Evolutionary conservation across 331 rosid species (phyloP).

Genomic region (Malus hybrid): DNA sequence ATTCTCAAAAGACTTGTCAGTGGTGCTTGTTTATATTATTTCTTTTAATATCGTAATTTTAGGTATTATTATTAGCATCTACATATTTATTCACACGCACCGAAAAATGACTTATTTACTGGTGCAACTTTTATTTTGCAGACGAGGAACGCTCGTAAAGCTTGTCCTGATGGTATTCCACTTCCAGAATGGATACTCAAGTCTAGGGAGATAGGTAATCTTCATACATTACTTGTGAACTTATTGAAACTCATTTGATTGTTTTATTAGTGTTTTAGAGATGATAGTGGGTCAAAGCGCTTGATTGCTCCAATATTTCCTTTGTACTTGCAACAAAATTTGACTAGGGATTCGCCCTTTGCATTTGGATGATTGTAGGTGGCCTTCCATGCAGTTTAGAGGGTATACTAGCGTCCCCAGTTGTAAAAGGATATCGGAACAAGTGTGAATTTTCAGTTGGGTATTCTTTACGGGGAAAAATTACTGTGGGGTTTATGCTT

Average conservation of each 20-base stretch:
- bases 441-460: constrained; percentile 97
- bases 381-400: constrained; percentile 88
- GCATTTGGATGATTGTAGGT: constrained; percentile 36
- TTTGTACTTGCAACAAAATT: background rate
- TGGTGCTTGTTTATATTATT: constrained; percentile 16
- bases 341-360: constrained; percentile 7
- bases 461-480: constrained; percentile 65
- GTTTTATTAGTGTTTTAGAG: background rate
- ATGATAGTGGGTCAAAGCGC: background rate
- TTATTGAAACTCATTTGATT: background rate
- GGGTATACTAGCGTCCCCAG: constrained; percentile 80
- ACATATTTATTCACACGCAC: background rate
- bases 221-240: constrained; percentile 2
- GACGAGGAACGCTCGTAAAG: constrained; percentile 91
- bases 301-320: constrained; percentile 7
- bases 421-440: constrained; percentile 81
- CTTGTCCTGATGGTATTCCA: constrained; percentile 68
- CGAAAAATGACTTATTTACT: constrained; percentile 2
- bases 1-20: constrained; percentile 78
- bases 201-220: constrained; percentile 73
- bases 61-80: background rate
- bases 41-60: background rate
- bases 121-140: constrained; percentile 22
- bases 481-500: constrained; percentile 89
- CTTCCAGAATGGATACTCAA: constrained; percentile 91